These are phyloP conservation scores for Microthlaspi erraticum DNA, from an alignment of 345 rosid genomes.

Conservation along the genomic window DNA sequence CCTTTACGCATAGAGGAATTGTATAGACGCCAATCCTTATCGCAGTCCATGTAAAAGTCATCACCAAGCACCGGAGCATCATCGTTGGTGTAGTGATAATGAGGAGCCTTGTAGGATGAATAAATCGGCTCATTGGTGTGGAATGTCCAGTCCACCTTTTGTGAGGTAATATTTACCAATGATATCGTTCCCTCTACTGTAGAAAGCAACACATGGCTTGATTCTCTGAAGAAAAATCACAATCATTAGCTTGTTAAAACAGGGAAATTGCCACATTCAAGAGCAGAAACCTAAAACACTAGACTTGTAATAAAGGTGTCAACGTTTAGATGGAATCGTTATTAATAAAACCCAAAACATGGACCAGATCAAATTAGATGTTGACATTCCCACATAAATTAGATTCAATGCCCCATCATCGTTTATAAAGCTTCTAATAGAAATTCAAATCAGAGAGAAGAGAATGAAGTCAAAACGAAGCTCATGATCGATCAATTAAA, in stretches of 20 bases:
- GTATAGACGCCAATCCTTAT: constrained; percentile 64
- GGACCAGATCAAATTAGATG: not conserved
- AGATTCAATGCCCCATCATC: constrained; percentile 1
- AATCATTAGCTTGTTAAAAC: constrained; percentile 3
- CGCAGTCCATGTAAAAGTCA: constrained; percentile 65
- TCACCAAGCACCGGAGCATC: constrained; percentile 46
- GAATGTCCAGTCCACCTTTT: constrained; percentile 57
- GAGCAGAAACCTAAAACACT: constrained; percentile 11
- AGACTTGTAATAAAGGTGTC: constrained; percentile 11
- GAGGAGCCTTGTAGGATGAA: constrained; percentile 65
- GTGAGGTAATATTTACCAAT: constrained; percentile 50
- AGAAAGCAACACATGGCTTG: constrained; percentile 50
- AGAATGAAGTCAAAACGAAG: constrained; percentile 2
- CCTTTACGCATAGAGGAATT: constrained; percentile 50
- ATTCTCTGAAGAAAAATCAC: constrained; percentile 47
- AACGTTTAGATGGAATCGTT: constrained; percentile 27
- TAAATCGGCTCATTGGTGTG: constrained; percentile 59
- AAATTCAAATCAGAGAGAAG: not conserved
- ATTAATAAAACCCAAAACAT: not conserved
- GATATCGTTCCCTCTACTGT: constrained; percentile 62
- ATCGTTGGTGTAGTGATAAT: constrained; percentile 41
- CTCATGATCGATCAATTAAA: not conserved
- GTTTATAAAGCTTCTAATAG: not conserved
- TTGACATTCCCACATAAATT: not conserved
- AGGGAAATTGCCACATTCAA: not conserved